These are phyloP conservation scores for Phaffia tasmanica DNA, from an alignment of 768 basidiomycete genomes.

Conservation along the genomic window DNA sequence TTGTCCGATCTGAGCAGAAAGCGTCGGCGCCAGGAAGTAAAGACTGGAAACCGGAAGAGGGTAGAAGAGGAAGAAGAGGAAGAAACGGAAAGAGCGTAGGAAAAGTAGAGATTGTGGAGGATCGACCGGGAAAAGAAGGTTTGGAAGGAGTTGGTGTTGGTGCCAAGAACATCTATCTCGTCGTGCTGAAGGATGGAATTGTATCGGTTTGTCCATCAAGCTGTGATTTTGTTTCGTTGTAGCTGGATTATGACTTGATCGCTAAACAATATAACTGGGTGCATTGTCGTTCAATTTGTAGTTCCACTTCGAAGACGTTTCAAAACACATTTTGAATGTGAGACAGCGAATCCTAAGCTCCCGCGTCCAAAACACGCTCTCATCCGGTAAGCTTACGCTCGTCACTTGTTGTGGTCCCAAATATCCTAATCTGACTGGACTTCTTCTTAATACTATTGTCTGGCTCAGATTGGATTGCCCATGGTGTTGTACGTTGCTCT, in stretches of 20 bases:
- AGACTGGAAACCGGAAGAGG: not conserved
- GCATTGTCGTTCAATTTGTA: slow-evolving; percentile 33
- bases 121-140: slow-evolving; percentile 42
- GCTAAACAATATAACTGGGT: not conserved
- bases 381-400: slow-evolving; percentile 49
- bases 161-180: slow-evolving; percentile 75
- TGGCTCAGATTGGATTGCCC: slow-evolving; percentile 76
- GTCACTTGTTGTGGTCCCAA: not conserved
- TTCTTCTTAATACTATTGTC: not conserved
- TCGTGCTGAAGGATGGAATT: slow-evolving; percentile 80
- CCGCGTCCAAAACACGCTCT: slow-evolving; percentile 54
- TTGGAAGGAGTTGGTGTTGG: slow-evolving; percentile 48
- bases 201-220: slow-evolving; percentile 38
- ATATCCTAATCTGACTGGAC: not conserved
- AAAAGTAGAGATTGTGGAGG: slow-evolving; percentile 42
- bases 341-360: slow-evolving; percentile 56
- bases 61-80: slow-evolving; percentile 20
- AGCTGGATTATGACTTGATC: not conserved
- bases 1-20: not conserved
- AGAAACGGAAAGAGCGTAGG: slow-evolving; percentile 29
- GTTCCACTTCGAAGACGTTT: slow-evolving; percentile 86
- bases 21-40: not conserved
- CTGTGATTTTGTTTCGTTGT: not conserved
- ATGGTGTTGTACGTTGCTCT: slow-evolving; percentile 47
- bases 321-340: slow-evolving; percentile 71